phyloP scores from a whole-genome alignment of 2,329 filamentous ascomycete species.

The Scytalidium sp. region DNA sequence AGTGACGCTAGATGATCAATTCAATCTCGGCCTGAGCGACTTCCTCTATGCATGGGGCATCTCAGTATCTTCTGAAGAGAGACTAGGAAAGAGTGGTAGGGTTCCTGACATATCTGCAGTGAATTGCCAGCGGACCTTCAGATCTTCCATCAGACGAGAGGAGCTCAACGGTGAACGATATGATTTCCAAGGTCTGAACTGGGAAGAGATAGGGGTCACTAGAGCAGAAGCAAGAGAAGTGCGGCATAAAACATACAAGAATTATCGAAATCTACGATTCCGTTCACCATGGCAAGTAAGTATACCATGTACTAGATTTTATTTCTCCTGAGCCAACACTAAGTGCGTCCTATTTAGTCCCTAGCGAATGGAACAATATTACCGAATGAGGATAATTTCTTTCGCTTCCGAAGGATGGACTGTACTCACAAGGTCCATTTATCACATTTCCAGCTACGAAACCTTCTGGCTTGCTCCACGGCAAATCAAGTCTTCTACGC shows the following conservation, averaged over 20 bases:
- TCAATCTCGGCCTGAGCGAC: conserved; percentile 46
- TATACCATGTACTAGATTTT: conserved; percentile 12
- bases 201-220: conserved; percentile 49
- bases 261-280: conserved; percentile 52
- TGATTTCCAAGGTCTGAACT: conserved; percentile 60
- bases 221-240: conserved; percentile 45
- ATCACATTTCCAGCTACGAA: conserved; percentile 65
- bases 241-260: conserved; percentile 48
- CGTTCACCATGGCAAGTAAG: conserved; percentile 49
- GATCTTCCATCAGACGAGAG: conserved; percentile 29
- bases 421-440: conserved; percentile 51
- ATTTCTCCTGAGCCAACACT: background rate
- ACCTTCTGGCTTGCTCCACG: conserved; percentile 55
- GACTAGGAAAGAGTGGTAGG: conserved; percentile 6
- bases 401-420: conserved; percentile 56
- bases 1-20: conserved; percentile 26
- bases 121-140: conserved; percentile 15
- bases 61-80: conserved; percentile 5
- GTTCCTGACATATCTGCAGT: conserved; percentile 17
- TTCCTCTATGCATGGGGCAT: conserved; percentile 48
- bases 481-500: conserved; percentile 57
- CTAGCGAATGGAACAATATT: conserved; percentile 13
- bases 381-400: conserved; percentile 38
- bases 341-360: conserved; percentile 8
- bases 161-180: conserved; percentile 53